Evolutionary conservation across 2,329 filamentous ascomycete genomes (phyloP).

Genomic region (Nigrospora sphaerica): DNA sequence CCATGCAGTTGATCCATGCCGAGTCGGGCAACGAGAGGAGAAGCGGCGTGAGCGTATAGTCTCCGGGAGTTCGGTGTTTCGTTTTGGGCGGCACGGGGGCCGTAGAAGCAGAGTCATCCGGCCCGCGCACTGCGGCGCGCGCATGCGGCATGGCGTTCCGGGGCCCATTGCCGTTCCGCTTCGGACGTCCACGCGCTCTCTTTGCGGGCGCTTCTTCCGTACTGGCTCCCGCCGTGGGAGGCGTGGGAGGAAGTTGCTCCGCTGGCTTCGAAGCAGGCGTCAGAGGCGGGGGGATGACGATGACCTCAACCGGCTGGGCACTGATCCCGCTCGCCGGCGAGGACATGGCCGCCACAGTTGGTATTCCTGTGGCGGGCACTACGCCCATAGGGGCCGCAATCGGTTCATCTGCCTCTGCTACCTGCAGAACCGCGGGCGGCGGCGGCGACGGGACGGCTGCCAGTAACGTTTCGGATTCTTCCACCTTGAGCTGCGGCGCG

Average conservation of each 20-base stretch:
- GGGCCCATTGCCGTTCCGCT: not conserved
- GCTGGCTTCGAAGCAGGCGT: conserved; percentile 4
- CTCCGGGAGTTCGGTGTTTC: conserved; percentile 52
- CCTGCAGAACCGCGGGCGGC: not conserved
- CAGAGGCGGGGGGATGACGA: conserved; percentile 7
- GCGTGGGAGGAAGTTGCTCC: conserved; percentile 1
- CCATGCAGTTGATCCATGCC: conserved; percentile 85
- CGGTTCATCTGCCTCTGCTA: not conserved
- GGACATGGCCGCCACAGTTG: not conserved
- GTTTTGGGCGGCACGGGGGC: too few relatives aligned
- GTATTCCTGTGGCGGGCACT: conserved; percentile 3
- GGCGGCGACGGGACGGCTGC: conserved; percentile 1
- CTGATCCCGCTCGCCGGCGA: not conserved
- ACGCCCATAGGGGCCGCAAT: not conserved
- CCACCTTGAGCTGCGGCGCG: conserved; percentile 21
- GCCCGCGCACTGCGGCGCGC: not conserved
- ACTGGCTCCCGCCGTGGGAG: not conserved
- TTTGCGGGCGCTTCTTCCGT: not conserved
- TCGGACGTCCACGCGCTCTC: conserved; percentile 5
- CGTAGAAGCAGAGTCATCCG: not conserved
- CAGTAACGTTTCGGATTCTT: conserved; percentile 18
- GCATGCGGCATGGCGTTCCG: not conserved
- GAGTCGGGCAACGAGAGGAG: conserved; percentile 68
- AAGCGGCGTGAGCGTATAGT: conserved; percentile 75
- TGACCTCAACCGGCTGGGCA: not conserved